A percentile compares a stretch with the other conserved stretches of the same genome.
These are phyloP conservation scores for Symbiotaphrina buchneri DNA, from an alignment of 495 filamentous ascomycete species.

Conservation along the genomic window DNA sequence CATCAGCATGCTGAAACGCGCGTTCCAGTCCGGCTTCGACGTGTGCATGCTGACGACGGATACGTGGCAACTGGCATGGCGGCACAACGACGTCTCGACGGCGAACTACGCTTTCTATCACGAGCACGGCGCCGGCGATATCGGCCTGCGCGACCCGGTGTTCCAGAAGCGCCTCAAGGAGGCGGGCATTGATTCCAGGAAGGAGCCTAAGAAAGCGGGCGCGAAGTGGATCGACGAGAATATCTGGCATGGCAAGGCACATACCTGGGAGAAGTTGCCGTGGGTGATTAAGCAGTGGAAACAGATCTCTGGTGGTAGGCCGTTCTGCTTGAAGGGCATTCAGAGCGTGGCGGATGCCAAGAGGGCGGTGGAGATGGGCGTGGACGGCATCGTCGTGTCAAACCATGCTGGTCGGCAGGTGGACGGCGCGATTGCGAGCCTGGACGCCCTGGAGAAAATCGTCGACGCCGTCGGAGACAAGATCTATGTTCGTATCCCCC, in stretches of 20 bases:
- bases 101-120: conserved; percentile 43
- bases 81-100: conserved; percentile 31
- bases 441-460: conserved; percentile 42
- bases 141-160: conserved; percentile 34
- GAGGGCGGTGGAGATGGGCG: conserved; percentile 27
- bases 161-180: conserved; percentile 27
- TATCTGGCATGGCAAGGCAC: conserved; percentile 39
- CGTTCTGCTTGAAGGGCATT: conserved; percentile 34
- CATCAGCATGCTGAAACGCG: conserved; percentile 28
- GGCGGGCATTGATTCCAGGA: conserved; percentile 26
- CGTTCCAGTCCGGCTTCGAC: conserved; percentile 28
- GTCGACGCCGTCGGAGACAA: conserved; percentile 29
- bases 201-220: conserved; percentile 23
- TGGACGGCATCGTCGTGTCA: conserved; percentile 33
- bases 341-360: conserved; percentile 28
- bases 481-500: too few relatives aligned
- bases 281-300: conserved; percentile 31
- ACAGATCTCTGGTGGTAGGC: conserved; percentile 24
- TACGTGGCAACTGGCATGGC: conserved; percentile 43
- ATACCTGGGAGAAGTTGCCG: conserved; percentile 31
- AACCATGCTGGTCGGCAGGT: conserved; percentile 42
- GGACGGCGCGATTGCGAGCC: conserved; percentile 33
- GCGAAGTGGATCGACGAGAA: conserved; percentile 42
- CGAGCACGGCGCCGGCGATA: conserved; percentile 27
- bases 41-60: conserved; percentile 39